These are phyloP conservation scores for barley (Hordeum vulgare) DNA, from an alignment of 176 grass and related monocot species.

Conservation along the genomic window DNA sequence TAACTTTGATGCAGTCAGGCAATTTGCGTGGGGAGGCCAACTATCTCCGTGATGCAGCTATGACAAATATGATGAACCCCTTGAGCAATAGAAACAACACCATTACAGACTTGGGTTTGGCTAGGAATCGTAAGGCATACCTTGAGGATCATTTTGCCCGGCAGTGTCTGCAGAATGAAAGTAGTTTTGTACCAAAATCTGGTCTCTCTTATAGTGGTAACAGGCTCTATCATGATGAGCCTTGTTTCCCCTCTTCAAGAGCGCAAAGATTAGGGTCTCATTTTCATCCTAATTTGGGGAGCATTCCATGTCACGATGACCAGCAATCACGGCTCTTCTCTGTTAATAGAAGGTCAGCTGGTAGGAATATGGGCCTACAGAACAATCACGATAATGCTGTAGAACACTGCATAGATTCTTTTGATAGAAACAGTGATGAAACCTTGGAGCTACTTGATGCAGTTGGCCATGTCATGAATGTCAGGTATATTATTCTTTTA, in stretches of 20 bases:
- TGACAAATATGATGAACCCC: constrained; percentile 19
- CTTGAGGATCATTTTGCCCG: constrained; percentile 44
- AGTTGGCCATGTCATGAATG: constrained; percentile 67
- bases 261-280: constrained; percentile 27
- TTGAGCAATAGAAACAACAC: constrained; percentile 20
- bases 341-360: constrained; percentile 27
- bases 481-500: constrained; percentile 55
- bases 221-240: constrained; percentile 22
- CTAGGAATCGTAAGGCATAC: constrained; percentile 43
- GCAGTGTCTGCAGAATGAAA: constrained; percentile 48
- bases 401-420: constrained; percentile 38
- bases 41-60: constrained; percentile 4
- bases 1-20: constrained; percentile 31
- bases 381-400: constrained; percentile 32
- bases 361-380: constrained; percentile 45
- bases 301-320: constrained; percentile 11
- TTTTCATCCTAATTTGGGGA: constrained; percentile 13
- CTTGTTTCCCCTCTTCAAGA: constrained; percentile 19
- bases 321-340: constrained; percentile 17
- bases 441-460: constrained; percentile 65
- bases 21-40: constrained; percentile 40
- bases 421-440: constrained; percentile 49
- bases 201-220: constrained; percentile 30
- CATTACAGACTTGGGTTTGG: constrained; percentile 35
- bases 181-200: constrained; percentile 32